Evolutionary conservation across 2,329 filamentous ascomycete species (phyloP), one percentile per base, ranked within the genome.

Genomic region (Apiospora saccharicola): DNA sequence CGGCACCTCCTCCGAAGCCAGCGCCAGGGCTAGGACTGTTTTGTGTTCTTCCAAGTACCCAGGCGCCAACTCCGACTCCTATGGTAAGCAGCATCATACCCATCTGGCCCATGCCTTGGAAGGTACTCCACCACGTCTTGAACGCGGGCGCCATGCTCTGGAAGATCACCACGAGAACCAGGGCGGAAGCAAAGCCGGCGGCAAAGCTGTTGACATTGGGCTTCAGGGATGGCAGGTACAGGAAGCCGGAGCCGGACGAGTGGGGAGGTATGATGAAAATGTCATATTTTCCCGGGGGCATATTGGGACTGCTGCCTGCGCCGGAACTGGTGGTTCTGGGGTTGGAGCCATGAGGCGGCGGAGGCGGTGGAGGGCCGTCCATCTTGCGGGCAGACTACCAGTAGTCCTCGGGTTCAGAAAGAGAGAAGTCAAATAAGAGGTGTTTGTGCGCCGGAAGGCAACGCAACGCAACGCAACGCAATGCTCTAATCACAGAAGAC

Each of bases 241-340:
- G 86, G 82, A 98, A 98, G 46, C 96, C 96, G 0, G 91, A 90
- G 70, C 96, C 96, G 8, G 95, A 89, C 14, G 95, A 96, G 82
- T 98, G 95, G 67, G 95, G 94, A 10, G 96, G 96, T 79, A 98
- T 95, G 81, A 98, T 93, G 85, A 98, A 98, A 80, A 98, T 97
- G 85, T 98, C 96, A 83, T 98, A 98, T 81, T 96, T 97, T 71
- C 96, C 95, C 1, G 93, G 88, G 3, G 96, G 96, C 68, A 98
- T 86, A 72, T 83, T 82, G 22, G 86, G 34, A 24, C 8, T 6
- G 22, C 41, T 6, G 22, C 41, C 34, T 22, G 37, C 41, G 69
- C 53, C 53, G 41, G 51, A 82, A 49, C 90, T 87, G 70, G 90
- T 87, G 26, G 89, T 90, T 81, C 92, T 92, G 69, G 94, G 93